These are phyloP conservation scores for Malus sieversii DNA, from an alignment of 306 rosid species.

Conservation along the genomic window DNA sequence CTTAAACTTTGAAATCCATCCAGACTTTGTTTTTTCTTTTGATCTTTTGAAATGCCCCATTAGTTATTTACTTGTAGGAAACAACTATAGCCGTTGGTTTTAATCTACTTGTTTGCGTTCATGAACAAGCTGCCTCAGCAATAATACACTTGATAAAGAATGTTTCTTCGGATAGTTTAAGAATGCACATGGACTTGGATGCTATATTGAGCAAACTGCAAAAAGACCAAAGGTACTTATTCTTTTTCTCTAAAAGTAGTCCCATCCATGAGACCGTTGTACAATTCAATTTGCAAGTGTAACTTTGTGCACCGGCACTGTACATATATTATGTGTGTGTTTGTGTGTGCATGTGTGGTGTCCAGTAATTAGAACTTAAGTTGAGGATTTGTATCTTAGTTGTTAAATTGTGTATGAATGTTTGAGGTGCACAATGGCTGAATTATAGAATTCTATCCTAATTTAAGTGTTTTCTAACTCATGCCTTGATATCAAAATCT, in stretches of 20 bases:
- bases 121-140: conserved; percentile 9
- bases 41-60: background rate
- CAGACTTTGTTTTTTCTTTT: background rate
- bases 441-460: no score
- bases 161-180: background rate
- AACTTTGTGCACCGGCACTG: background rate
- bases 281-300: background rate
- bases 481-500: no score
- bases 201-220: background rate
- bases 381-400: no score
- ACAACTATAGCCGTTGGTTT: background rate
- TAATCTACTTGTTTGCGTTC: background rate
- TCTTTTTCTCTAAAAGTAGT: background rate
- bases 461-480: no score
- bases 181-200: conserved; percentile 5
- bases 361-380: background rate
- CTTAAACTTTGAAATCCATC: no score
- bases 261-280: background rate
- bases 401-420: no score
- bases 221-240: background rate
- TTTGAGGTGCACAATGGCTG: no score
- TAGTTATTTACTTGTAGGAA: background rate
- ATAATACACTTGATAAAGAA: background rate
- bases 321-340: background rate
- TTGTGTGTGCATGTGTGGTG: background rate